These are phyloP conservation scores for Cladosporium phlei DNA, from an alignment of 2,329 filamentous ascomycete species.

Conservation along the genomic window DNA sequence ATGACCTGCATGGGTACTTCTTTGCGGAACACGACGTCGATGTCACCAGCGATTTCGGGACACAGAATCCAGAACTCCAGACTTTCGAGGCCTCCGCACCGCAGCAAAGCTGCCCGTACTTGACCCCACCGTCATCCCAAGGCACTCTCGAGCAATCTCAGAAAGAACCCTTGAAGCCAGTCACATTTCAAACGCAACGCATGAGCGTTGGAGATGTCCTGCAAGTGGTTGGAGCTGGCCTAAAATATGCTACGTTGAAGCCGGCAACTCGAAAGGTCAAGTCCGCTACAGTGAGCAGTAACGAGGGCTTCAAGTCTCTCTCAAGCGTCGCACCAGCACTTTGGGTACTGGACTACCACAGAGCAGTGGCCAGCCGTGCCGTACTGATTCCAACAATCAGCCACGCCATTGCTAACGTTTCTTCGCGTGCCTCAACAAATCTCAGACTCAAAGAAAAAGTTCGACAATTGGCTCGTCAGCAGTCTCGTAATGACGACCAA, in stretches of 20 bases:
- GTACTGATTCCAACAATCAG: conserved; percentile 36
- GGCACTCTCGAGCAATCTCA: background rate
- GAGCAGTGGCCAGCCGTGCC: conserved; percentile 27
- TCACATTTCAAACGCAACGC: background rate
- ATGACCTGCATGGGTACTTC: no score
- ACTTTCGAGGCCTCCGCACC: no score
- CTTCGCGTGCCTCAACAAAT: background rate
- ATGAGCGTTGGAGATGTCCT: background rate
- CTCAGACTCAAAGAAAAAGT: background rate
- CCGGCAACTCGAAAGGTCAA: background rate
- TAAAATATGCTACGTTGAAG: background rate
- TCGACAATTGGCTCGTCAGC: background rate
- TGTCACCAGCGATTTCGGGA: no score
- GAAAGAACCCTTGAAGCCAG: background rate
- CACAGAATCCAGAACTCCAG: no score
- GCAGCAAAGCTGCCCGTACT: background rate
- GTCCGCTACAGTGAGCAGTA: conserved; percentile 30
- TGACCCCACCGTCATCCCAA: conserved; percentile 3
- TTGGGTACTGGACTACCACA: conserved; percentile 37
- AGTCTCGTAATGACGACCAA: background rate
- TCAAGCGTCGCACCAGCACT: conserved; percentile 36
- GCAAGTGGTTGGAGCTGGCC: background rate
- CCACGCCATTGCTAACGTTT: conserved; percentile 28
- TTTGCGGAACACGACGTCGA: no score
- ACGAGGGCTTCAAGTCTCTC: conserved; percentile 32